These are phyloP conservation scores for Phytophthora hybrid DNA, from an alignment of 352 stramenopile species.

Conservation along the genomic window DNA sequence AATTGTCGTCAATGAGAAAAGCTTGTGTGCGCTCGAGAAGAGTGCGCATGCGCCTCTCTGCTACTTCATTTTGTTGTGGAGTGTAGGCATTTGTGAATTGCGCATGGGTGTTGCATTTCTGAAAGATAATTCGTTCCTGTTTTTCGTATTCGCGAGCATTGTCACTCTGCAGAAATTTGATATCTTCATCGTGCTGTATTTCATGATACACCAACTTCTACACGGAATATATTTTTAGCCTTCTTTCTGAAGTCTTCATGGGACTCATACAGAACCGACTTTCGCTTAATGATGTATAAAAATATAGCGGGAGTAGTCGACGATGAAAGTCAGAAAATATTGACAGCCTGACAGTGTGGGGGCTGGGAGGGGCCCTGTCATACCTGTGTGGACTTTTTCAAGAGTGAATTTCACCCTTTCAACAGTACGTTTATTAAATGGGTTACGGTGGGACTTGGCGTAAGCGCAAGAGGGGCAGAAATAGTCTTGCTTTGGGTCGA, in stretches of 20 bases:
- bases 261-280: slow-evolving; percentile 16
- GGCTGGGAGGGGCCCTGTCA: slow-evolving; percentile 19
- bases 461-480: slow-evolving; percentile 21
- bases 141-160: slow-evolving; percentile 36
- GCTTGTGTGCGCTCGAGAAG: too few species aligned
- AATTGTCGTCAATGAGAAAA: too few species aligned
- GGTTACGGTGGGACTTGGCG: slow-evolving; percentile 20
- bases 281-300: slow-evolving; percentile 17
- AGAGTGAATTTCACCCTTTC: slow-evolving; percentile 22
- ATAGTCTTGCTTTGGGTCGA: too few species aligned
- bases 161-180: slow-evolving; percentile 27
- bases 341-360: slow-evolving; percentile 15
- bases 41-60: too few species aligned
- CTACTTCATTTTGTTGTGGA: slow-evolving; percentile 36
- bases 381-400: slow-evolving; percentile 27
- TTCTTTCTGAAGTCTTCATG: slow-evolving; percentile 29
- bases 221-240: too few species aligned
- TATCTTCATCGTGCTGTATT: slow-evolving; percentile 17
- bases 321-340: slow-evolving; percentile 34
- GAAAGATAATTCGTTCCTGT: slow-evolving; percentile 20
- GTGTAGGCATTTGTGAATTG: slow-evolving; percentile 35
- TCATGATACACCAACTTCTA: slow-evolving; percentile 3
- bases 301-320: slow-evolving; percentile 28
- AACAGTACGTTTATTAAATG: slow-evolving; percentile 30
- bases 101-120: slow-evolving; percentile 29